A percentile compares a stretch with the other conserved stretches of the same genome.
phyloP scores from a whole-genome alignment of 768 basidiomycete species.

The Trametes cinnabarina region DNA sequence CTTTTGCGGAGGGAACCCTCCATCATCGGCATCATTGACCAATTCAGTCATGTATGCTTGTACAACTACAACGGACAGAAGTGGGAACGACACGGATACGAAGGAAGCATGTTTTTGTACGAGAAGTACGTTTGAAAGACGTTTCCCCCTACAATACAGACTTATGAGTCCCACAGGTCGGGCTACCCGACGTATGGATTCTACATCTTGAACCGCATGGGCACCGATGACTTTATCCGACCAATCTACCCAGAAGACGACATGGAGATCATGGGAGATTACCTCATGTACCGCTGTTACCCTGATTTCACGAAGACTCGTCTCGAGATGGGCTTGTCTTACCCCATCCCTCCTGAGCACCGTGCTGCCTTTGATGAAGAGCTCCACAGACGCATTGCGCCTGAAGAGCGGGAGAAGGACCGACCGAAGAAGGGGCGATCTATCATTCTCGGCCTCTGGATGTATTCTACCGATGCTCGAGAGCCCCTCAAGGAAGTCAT shows the following conservation, averaged over 20 bases:
- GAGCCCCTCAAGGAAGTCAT: slow-evolving; percentile 74
- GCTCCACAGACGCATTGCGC: slow-evolving; percentile 17
- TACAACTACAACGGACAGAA: slow-evolving; percentile 71
- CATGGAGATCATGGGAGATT: slow-evolving; percentile 57
- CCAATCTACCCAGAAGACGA: slow-evolving; percentile 78
- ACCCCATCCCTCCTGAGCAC: slow-evolving; percentile 19
- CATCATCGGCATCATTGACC: slow-evolving; percentile 79
- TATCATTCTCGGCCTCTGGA: slow-evolving; percentile 72
- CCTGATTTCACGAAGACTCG: slow-evolving; percentile 57
- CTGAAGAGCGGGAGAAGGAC: slow-evolving; percentile 42
- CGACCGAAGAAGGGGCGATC: slow-evolving; percentile 52
- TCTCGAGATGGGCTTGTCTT: slow-evolving; percentile 30
- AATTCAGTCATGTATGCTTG: slow-evolving; percentile 84
- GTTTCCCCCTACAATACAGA: neutral
- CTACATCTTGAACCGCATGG: slow-evolving; percentile 80
- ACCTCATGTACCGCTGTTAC: slow-evolving; percentile 72
- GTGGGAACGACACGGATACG: slow-evolving; percentile 82
- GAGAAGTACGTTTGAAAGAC: slow-evolving; percentile 57
- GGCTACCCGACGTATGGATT: slow-evolving; percentile 82
- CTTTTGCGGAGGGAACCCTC: slow-evolving; percentile 76
- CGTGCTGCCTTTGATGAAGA: slow-evolving; percentile 24
- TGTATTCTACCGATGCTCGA: slow-evolving; percentile 63
- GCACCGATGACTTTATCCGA: slow-evolving; percentile 74
- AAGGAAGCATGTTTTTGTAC: slow-evolving; percentile 89
- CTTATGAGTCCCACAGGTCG: slow-evolving; percentile 42